phyloP scores from a whole-genome alignment of 495 filamentous ascomycete species.

The Tirmania nivea region DNA sequence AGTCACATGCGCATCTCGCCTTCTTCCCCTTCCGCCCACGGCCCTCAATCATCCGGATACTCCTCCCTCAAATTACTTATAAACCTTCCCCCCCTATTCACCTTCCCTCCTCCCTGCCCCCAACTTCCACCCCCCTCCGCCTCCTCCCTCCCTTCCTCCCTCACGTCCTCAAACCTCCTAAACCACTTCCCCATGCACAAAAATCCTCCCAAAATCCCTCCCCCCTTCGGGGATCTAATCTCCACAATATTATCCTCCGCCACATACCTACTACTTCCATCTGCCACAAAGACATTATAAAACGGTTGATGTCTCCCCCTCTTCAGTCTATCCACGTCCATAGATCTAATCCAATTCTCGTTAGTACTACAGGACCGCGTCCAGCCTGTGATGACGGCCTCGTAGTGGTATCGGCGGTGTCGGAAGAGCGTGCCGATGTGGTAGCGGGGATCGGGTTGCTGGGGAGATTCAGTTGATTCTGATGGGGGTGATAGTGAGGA shows the following conservation, averaged over 20 bases:
- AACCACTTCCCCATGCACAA: conserved; percentile 56
- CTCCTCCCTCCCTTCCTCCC: conserved; percentile 54
- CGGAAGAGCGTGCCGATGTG: conserved; percentile 65
- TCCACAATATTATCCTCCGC: conserved; percentile 65
- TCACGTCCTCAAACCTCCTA: conserved; percentile 52
- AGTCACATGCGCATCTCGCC: too few species aligned
- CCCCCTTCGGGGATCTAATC: conserved; percentile 29
- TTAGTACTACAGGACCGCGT: conserved; percentile 35
- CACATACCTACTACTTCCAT: conserved; percentile 51
- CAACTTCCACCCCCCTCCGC: conserved; percentile 39
- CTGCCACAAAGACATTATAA: conserved; percentile 59
- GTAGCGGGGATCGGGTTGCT: conserved; percentile 21
- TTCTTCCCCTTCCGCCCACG: background rate
- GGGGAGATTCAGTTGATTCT: too few species aligned
- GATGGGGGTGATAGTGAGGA: too few species aligned
- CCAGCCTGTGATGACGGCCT: conserved; percentile 74
- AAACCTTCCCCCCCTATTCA: conserved; percentile 29
- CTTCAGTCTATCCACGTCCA: conserved; percentile 39
- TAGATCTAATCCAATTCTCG: conserved; percentile 34
- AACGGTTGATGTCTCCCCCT: conserved; percentile 53
- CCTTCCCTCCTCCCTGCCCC: too few species aligned
- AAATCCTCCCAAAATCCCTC: conserved; percentile 36
- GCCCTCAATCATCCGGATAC: conserved; percentile 60
- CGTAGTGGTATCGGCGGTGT: conserved; percentile 61
- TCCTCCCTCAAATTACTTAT: conserved; percentile 69